A percentile compares a stretch with the other conserved stretches of the same genome.
These are phyloP conservation scores for Phalaenopsis aphrodite DNA, from an alignment of 106 monocot species.

Conservation along the genomic window DNA sequence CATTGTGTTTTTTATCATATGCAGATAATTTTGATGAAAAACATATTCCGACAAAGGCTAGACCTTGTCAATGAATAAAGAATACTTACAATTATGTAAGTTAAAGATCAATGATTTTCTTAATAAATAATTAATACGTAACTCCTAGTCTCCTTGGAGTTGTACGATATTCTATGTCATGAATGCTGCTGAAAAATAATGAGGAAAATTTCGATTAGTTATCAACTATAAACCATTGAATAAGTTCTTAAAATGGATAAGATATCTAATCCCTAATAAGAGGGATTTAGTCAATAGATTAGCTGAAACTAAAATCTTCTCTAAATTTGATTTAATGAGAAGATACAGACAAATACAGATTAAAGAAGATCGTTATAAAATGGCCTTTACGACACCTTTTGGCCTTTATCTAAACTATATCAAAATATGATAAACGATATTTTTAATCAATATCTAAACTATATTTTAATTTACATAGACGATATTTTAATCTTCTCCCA, in stretches of 20 bases:
- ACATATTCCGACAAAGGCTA: too few relatives aligned
- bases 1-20: too few relatives aligned
- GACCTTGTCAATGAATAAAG: too few relatives aligned
- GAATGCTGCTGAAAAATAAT: not conserved
- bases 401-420: too few relatives aligned
- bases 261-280: not conserved
- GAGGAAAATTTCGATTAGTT: not conserved
- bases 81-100: too few relatives aligned
- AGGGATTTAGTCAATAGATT: not conserved
- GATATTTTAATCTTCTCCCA: not conserved
- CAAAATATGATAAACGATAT: not conserved
- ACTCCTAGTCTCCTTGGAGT: not conserved
- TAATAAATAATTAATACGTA: not conserved
- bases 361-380: not conserved
- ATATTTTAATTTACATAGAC: not conserved
- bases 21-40: too few relatives aligned
- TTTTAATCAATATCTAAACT: not conserved
- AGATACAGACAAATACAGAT: not conserved
- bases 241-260: not conserved
- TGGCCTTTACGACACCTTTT: not conserved
- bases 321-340: not conserved
- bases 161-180: not conserved
- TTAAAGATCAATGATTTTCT: too few relatives aligned
- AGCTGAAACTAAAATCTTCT: too few relatives aligned
- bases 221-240: not conserved